A percentile compares a stretch with the other conserved stretches of the same genome.
phyloP scores from a whole-genome alignment of 768 basidiomycete genomes.

The Boletus patriciae region DNA sequence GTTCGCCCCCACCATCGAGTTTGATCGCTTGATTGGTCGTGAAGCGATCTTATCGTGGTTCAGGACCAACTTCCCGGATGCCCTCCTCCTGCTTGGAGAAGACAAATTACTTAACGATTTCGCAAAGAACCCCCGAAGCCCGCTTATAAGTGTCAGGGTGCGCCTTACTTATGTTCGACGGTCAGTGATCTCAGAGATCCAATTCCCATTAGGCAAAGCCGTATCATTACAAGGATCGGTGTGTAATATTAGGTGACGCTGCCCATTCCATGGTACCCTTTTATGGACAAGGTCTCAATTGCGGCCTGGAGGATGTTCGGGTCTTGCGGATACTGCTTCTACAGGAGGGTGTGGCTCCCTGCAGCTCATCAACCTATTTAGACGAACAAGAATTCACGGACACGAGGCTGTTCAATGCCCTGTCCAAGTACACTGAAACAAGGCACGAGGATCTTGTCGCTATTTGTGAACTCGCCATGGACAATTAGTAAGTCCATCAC shows the following conservation, averaged over 20 bases:
- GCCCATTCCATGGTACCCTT: slow-evolving; percentile 99
- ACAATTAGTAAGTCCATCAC: slow-evolving; percentile 82
- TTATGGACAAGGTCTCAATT: slow-evolving; percentile 96
- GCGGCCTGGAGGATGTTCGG: slow-evolving; percentile 95
- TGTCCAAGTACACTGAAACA: slow-evolving; percentile 75
- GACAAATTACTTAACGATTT: slow-evolving; percentile 76
- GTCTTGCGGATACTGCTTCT: slow-evolving; percentile 76
- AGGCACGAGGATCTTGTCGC: slow-evolving; percentile 88
- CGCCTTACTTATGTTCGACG: slow-evolving; percentile 30
- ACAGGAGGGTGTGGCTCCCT: slow-evolving; percentile 62
- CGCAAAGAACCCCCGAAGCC: slow-evolving; percentile 79
- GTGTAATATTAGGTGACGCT: slow-evolving; percentile 88
- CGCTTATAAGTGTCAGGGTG: slow-evolving; percentile 93
- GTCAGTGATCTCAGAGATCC: slow-evolving; percentile 20
- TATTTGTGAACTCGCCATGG: slow-evolving; percentile 90
- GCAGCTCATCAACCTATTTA: slow-evolving; percentile 31
- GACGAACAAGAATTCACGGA: slow-evolving; percentile 43
- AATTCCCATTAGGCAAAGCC: slow-evolving; percentile 61
- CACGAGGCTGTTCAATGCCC: slow-evolving; percentile 58
- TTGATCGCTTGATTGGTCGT: slow-evolving; percentile 63
- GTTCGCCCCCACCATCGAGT: slow-evolving; percentile 80
- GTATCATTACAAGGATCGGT: slow-evolving; percentile 89
- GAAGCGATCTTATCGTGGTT: slow-evolving; percentile 73
- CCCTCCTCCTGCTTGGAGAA: slow-evolving; percentile 82
- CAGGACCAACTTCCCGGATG: slow-evolving; percentile 81